Evolutionary conservation across 1,284 basidiomycete genomes (phyloP).

Genomic region (Clitocybe nebularis): DNA sequence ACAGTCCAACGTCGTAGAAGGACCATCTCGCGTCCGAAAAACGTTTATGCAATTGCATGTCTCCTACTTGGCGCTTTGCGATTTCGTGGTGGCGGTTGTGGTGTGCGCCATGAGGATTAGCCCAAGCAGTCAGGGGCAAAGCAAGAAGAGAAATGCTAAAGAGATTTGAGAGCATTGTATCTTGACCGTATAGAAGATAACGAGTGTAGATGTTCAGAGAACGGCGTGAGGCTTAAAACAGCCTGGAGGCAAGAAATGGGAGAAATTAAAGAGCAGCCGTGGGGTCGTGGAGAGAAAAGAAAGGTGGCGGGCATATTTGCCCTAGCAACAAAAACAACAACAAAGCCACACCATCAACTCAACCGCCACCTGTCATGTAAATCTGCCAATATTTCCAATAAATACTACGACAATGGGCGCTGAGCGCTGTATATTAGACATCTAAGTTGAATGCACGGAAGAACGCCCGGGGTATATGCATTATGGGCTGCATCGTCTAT

Average conservation of each 20-base stretch:
- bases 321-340: slow-evolving; percentile 12
- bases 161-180: slow-evolving; percentile 7
- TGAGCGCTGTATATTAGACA: not conserved
- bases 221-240: not conserved
- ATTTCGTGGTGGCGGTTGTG: slow-evolving; percentile 37
- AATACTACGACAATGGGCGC: not conserved
- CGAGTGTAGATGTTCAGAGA: slow-evolving; percentile 1
- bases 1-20: slow-evolving; percentile 57
- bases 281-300: not conserved
- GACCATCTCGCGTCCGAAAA: slow-evolving; percentile 38
- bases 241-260: slow-evolving; percentile 1
- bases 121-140: slow-evolving; percentile 29
- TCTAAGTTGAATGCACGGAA: too few relatives aligned
- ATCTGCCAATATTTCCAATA: not conserved
- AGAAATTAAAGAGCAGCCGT: slow-evolving; percentile 6
- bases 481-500: too few relatives aligned
- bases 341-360: slow-evolving; percentile 3
- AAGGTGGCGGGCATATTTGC: slow-evolving; percentile 2
- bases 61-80: slow-evolving; percentile 36
- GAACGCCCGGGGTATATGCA: too few relatives aligned
- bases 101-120: slow-evolving; percentile 25
- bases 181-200: not conserved
- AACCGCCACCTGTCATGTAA: slow-evolving; percentile 4
- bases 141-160: slow-evolving; percentile 23
- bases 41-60: slow-evolving; percentile 36